A percentile compares a stretch with the other conserved stretches of the same genome.
These are phyloP conservation scores for Coriaria nepalensis DNA, from an alignment of 306 rosid genomes.

Conservation along the genomic window DNA sequence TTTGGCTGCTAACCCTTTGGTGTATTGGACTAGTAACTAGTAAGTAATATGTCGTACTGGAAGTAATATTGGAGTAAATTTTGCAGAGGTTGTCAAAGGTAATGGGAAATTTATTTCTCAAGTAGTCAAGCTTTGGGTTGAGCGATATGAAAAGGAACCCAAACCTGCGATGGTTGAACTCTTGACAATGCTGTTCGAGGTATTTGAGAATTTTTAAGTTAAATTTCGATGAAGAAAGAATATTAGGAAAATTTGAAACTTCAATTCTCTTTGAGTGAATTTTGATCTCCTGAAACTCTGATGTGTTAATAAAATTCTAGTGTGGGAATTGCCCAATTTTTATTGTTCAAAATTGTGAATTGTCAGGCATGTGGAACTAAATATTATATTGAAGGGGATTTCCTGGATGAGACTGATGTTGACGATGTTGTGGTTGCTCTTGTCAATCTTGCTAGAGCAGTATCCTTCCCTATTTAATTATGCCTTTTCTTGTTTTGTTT, in stretches of 20 bases:
- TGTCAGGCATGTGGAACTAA: constrained; percentile 89
- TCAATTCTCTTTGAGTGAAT: constrained; percentile 2
- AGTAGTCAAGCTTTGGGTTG: constrained; percentile 80
- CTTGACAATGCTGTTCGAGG: constrained; percentile 82
- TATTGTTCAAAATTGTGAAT: constrained; percentile 18
- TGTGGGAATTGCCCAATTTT: neutral
- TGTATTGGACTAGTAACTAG: too few species aligned
- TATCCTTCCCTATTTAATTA: constrained; percentile 24
- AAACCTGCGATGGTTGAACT: constrained; percentile 73
- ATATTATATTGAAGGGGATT: constrained; percentile 52
- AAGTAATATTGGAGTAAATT: constrained; percentile 16
- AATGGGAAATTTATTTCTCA: constrained; percentile 60
- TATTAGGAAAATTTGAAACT: neutral
- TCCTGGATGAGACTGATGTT: constrained; percentile 70
- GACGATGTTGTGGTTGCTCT: constrained; percentile 93
- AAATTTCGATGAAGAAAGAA: constrained; percentile 1
- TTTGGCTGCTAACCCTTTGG: too few species aligned
- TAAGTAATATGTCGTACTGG: too few species aligned
- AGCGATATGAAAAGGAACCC: constrained; percentile 65
- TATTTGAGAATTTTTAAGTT: constrained; percentile 10
- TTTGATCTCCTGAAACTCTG: neutral
- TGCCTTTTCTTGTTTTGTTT: constrained; percentile 1
- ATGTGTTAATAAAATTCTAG: constrained; percentile 2
- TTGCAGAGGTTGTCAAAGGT: constrained; percentile 74
- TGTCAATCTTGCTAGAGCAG: constrained; percentile 72